Evolutionary conservation across 805 yeast genomes (phyloP).

Genomic region (Metschnikowia bowlesiae): DNA sequence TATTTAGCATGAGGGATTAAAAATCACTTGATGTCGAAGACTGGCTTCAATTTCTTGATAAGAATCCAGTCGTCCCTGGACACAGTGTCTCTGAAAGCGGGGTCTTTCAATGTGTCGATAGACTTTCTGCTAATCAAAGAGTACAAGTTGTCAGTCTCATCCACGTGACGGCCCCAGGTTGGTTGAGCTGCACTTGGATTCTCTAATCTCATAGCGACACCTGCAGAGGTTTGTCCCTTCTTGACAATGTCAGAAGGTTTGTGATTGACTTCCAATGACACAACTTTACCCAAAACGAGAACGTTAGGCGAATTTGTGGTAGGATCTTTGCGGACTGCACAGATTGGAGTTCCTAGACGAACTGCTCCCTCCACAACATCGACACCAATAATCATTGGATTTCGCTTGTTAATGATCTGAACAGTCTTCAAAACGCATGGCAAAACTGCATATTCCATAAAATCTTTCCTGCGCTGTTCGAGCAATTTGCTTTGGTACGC

Average conservation of each 20-base stretch:
- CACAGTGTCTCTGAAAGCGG: conserved; percentile 94
- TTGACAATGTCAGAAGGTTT: conserved; percentile 72
- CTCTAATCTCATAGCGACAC: conserved; percentile 97
- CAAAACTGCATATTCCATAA: conserved; percentile 82
- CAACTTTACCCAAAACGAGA: conserved; percentile 80
- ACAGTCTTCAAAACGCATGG: conserved; percentile 93
- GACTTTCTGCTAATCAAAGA: conserved; percentile 88
- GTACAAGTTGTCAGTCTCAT: conserved; percentile 84
- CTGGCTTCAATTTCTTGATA: conserved; percentile 80
- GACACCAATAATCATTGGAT: conserved; percentile 99
- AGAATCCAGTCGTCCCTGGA: conserved; percentile 94
- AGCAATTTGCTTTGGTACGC: conserved; percentile 84
- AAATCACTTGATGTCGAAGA: conserved; percentile 73
- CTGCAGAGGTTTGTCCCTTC: conserved; percentile 94
- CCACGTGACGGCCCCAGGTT: conserved; percentile 98
- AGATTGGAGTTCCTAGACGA: conserved; percentile 89
- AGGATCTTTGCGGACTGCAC: conserved; percentile 89
- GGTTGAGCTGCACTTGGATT: conserved; percentile 91
- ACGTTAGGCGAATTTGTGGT: conserved; percentile 68
- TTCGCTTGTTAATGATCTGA: conserved; percentile 96
- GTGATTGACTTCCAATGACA: conserved; percentile 94
- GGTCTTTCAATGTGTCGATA: conserved; percentile 95
- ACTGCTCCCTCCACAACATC: conserved; percentile 91
- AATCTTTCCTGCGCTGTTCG: conserved; percentile 87
- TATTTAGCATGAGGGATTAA: background rate